Evolutionary conservation across 768 basidiomycete genomes (phyloP), one percentile per base, ranked within the genome.

Genomic region (Bullera alba): DNA sequence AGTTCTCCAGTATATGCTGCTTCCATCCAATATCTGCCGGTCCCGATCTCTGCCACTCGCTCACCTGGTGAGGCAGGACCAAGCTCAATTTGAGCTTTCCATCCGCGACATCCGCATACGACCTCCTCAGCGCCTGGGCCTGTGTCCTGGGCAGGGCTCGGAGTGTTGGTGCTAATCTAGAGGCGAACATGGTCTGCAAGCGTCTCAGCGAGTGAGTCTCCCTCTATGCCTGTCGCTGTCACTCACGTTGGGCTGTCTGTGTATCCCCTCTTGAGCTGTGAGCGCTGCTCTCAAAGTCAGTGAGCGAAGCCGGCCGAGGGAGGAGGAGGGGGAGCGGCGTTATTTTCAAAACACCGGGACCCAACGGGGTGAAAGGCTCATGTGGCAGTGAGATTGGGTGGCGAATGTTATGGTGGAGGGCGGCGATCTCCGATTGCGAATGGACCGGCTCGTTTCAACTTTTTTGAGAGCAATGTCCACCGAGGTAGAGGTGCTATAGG

Each of bases 61-160:
- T 50, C 51, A 93, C 95, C 79, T 95, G 84, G 76, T 97, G 92
- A 46, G 95, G 95, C 51, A 99, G 83, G 46, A 86, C 87, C 64
- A 99, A 79, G 17, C 90, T 89, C 53, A 99, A 83, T 64, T 84
- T 86, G 58, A 99, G 83, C 77, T 89, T 92, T 75, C 88, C 87
- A 49, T 71, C 66, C 39, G 80, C 79, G 43, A 79, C 86, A 72
- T 93, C 93, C 44, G 93, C 93, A 73, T 97, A 97, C 35, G 88
- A 87, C 71, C 93, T 83, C 58, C 82, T 79, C 19, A 46, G 41
- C 32, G 54, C 49, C 23, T 59, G 46, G 41, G 55, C 51, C 46
- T 56, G 54, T 10, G 32, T 10, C 17, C 58, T 57, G 35, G 60
- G 63, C 14, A 60, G 51, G 35, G 57, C 42, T 37, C 63, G 58